Percentiles rank a stretch among this genome's conserved stretches.
phyloP scores from a whole-genome alignment of 345 rosid genomes.

The Conringia planisiliqua region DNA sequence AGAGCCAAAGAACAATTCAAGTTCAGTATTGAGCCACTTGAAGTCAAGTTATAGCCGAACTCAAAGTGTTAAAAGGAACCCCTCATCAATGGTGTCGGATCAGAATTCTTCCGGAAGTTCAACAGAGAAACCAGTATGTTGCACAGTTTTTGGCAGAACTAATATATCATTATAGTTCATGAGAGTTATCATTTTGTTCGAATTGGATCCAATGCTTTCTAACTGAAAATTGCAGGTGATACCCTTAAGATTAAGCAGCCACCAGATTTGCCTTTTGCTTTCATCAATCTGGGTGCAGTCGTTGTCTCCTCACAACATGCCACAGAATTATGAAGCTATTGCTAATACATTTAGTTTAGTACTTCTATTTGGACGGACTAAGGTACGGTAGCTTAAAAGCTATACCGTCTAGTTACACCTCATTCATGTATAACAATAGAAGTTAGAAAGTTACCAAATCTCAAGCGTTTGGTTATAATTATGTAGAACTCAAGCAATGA shows the following conservation, averaged over 20 bases:
- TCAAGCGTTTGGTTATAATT: not conserved
- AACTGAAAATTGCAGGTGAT: slow-evolving; percentile 32
- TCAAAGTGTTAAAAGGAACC: slow-evolving; percentile 34
- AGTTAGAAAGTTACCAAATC: not conserved
- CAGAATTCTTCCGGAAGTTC: slow-evolving; percentile 26
- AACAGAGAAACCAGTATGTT: slow-evolving; percentile 37
- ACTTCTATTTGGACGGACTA: slow-evolving; percentile 56
- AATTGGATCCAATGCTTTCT: not conserved
- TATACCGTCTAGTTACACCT: not conserved
- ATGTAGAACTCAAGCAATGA: slow-evolving; percentile 57
- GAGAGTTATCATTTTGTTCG: not conserved
- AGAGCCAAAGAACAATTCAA: slow-evolving; percentile 32
- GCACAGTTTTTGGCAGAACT: not conserved
- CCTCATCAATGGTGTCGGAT: slow-evolving; percentile 26
- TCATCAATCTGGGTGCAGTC: slow-evolving; percentile 78
- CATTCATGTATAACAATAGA: not conserved
- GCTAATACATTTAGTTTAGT: slow-evolving; percentile 69
- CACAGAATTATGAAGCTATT: slow-evolving; percentile 74
- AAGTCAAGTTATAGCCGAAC: slow-evolving; percentile 52
- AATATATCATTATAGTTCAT: too few relatives aligned
- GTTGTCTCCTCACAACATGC: slow-evolving; percentile 56
- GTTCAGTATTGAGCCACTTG: slow-evolving; percentile 46
- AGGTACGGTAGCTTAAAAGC: slow-evolving; percentile 38
- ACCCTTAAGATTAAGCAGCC: slow-evolving; percentile 64
- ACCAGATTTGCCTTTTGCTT: slow-evolving; percentile 60